Conservation (phyloP, 345 rosid species). For the Aquilaria yunnanensis region DNA sequence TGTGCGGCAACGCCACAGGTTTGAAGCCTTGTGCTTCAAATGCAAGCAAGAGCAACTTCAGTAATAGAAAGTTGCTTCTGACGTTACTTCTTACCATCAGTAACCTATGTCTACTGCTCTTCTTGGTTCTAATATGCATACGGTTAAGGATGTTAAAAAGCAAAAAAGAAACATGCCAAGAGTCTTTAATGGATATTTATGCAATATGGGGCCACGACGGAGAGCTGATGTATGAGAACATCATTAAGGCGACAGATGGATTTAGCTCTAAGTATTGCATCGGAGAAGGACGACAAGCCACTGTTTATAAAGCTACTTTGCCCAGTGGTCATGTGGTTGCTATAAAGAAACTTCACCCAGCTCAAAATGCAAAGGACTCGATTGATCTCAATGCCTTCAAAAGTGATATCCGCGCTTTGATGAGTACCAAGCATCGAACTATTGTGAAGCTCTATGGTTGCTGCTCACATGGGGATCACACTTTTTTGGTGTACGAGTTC, state of each 20-base stretch:
- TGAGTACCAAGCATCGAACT: background rate
- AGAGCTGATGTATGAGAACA: background rate
- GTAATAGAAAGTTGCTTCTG: constrained; percentile 12
- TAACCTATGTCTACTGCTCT: constrained; percentile 10
- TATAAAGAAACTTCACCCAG: constrained; percentile 14
- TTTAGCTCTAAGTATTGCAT: constrained; percentile 11
- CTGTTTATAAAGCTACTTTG: constrained; percentile 11
- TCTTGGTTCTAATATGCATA: constrained; percentile 11
- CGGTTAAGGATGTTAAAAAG: background rate
- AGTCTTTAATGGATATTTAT: background rate
- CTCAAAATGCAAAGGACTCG: no score
- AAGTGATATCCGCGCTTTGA: constrained; percentile 1
- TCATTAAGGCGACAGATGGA: constrained; percentile 3
- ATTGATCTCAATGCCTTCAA: constrained; percentile 1
- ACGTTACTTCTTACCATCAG: background rate
- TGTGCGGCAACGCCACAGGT: constrained; percentile 2
- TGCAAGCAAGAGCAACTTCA: background rate
- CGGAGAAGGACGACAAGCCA: constrained; percentile 5
- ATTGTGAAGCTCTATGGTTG: background rate
- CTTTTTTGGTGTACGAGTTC: background rate
- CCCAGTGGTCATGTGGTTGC: constrained; percentile 3
- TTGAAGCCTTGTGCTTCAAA: background rate
- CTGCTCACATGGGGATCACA: background rate
- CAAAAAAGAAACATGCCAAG: background rate
- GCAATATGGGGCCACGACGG: constrained; percentile 3